Conservation (phyloP, 2,329 filamentous ascomycete genomes). For the Botrytis paeoniae region DNA sequence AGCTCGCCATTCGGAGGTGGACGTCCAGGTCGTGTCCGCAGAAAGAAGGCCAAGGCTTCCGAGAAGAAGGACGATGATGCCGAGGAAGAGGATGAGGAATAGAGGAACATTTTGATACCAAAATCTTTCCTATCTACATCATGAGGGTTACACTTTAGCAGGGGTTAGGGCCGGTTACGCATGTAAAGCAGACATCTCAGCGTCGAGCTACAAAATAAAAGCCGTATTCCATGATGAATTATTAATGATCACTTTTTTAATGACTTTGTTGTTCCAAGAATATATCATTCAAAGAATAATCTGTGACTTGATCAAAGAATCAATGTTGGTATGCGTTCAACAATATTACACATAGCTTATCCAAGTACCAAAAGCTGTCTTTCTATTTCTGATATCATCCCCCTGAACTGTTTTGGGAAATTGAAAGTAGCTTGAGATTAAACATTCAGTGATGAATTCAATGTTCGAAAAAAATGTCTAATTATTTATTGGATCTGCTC, state of each 20-base stretch:
- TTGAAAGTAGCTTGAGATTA: not conserved
- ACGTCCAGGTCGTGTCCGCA: slow-evolving; percentile 93
- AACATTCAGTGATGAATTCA: not conserved
- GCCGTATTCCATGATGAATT: slow-evolving; percentile 17
- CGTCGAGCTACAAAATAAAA: slow-evolving; percentile 20
- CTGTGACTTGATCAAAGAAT: not conserved
- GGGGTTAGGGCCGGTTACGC: slow-evolving; percentile 11
- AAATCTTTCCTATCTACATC: slow-evolving; percentile 10
- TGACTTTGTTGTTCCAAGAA: not conserved
- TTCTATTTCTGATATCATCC: not conserved
- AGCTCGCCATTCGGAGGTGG: slow-evolving; percentile 97
- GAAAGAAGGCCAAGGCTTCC: slow-evolving; percentile 99
- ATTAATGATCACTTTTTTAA: slow-evolving; percentile 15
- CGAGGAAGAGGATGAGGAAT: slow-evolving; percentile 78
- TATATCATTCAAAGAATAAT: not conserved
- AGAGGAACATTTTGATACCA: slow-evolving; percentile 39
- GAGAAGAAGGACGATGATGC: slow-evolving; percentile 78
- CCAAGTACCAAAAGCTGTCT: not conserved
- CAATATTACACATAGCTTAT: not conserved
- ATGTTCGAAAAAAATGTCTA: not conserved
- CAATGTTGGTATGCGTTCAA: not conserved
- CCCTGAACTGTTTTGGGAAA: not conserved
- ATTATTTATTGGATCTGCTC: not conserved
- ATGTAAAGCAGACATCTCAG: slow-evolving; percentile 18
- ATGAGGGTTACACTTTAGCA: slow-evolving; percentile 5